Evolutionary conservation across 75 land plant genomes (phyloP).

Genomic region (Adiantum capillusveneris): DNA sequence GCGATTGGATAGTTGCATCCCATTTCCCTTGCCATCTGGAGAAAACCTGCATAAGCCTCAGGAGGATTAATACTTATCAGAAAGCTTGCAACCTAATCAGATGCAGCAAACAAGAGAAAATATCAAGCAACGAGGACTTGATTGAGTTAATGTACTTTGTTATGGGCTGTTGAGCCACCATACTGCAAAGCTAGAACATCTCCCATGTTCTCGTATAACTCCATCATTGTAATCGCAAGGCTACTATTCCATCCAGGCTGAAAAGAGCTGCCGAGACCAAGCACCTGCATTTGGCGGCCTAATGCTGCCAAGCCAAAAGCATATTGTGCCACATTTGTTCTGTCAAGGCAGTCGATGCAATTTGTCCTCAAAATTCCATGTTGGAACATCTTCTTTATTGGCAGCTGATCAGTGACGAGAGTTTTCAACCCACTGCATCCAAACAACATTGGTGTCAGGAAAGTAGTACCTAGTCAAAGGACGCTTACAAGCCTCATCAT

Average conservation of each 20-base stretch:
- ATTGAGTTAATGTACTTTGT: conserved; percentile 38
- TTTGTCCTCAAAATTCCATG: conserved; percentile 67
- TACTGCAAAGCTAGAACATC: conserved; percentile 71
- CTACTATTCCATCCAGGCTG: conserved; percentile 39
- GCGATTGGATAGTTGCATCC: conserved; percentile 25
- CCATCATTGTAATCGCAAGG: conserved; percentile 54
- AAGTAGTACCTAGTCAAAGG: too few relatives aligned
- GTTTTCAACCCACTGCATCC: too few relatives aligned
- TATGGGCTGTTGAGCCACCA: conserved; percentile 82
- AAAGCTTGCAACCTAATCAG: not conserved
- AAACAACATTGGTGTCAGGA: too few relatives aligned
- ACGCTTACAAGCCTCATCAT: too few relatives aligned
- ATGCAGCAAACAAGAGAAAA: not conserved
- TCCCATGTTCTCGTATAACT: conserved; percentile 66
- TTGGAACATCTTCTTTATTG: conserved; percentile 17
- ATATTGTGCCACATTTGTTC: conserved; percentile 82
- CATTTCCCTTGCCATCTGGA: conserved; percentile 26
- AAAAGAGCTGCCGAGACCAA: conserved; percentile 33
- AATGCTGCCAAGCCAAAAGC: conserved; percentile 66
- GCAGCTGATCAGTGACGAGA: too few relatives aligned
- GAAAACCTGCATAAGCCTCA: conserved; percentile 57
- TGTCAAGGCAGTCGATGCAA: conserved; percentile 79
- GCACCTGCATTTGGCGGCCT: conserved; percentile 54
- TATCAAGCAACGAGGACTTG: not conserved
- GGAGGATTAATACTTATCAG: too few relatives aligned